Base-by-base conservation (phyloP, 2,329 filamentous ascomycete species). In the Neofusicoccum parvum region DNA sequence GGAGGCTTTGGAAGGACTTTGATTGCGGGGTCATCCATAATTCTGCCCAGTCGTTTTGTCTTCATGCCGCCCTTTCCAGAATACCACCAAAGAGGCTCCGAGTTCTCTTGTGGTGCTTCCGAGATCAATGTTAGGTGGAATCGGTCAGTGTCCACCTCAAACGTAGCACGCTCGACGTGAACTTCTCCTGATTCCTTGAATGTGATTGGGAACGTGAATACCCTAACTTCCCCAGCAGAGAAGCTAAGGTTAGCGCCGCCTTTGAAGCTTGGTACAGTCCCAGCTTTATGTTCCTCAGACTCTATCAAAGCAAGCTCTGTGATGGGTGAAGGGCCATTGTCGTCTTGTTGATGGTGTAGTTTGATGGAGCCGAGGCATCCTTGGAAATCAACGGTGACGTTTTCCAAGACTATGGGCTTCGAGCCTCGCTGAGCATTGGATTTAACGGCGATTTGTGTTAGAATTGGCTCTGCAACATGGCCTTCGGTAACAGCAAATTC, bases 1-100 rank as follows among this genome's bases (percentile, higher is more conserved):
- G 95, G 95, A 34, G 94, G 95, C 69, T 96, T 91, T 1, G 95
- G 94, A 63, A 93, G 83, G 27, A 99, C 88, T 65, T 87, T 89
- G 65, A 96, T 86, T 1, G 81, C 80, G 39, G 86, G 64, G 34
- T 65, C 80, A 1, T 82, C 81, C 65, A 71, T 71, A 1, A 72
- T 69, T 34, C 73, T 70, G 49, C 72, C 74, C 20, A 78, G 50
- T 48, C 72, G 73, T 41, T 74, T 71, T 41, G 73, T 65, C 46
- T 71, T 76, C 49, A 65, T 34, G 74, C 65, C 12, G 67, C 69
- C 14, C 68, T 66, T n/a, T 71, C 69, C 49, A 68, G 67, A 9
- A 73, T 72, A 53, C 75, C 75, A 79, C 78, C 78, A 79, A 20
- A 67, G 65, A 0, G 76, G 71, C 46, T 65, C 63, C 48, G 66